A percentile compares a stretch with the other conserved stretches of the same genome.
Evolutionary conservation across 2,329 filamentous ascomycete species (phyloP).

Genomic region (Talaromyces sp.): DNA sequence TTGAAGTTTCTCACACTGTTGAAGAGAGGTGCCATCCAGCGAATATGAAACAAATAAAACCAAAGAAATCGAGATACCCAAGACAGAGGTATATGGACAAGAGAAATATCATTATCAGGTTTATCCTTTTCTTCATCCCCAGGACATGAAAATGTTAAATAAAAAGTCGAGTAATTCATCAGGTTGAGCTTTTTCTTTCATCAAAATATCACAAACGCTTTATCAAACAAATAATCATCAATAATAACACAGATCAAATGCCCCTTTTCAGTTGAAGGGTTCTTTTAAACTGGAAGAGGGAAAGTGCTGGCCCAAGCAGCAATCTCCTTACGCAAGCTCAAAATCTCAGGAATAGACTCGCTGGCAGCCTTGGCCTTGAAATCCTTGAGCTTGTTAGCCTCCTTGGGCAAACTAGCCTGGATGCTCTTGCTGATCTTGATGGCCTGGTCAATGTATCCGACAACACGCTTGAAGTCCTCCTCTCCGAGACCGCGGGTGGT

Average conservation of each 20-base stretch:
- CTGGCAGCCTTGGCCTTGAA: conserved; percentile 89
- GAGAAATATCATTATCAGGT: conserved; percentile 12
- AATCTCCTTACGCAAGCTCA: conserved; percentile 84
- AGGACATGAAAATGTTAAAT: conserved; percentile 3
- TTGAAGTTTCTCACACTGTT: conserved; percentile 18
- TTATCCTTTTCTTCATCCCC: conserved; percentile 1
- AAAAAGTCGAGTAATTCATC: conserved; percentile 12
- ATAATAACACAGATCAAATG: not conserved
- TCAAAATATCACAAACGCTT: conserved; percentile 9
- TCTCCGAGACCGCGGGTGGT: conserved; percentile 90
- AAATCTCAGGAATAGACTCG: conserved; percentile 77
- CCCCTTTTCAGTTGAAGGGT: not conserved
- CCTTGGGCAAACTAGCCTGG: conserved; percentile 82
- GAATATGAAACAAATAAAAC: not conserved
- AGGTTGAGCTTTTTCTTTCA: conserved; percentile 19
- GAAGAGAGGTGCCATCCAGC: conserved; percentile 15
- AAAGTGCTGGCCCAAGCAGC: conserved; percentile 80
- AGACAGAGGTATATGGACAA: not conserved
- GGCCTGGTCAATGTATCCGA: conserved; percentile 79
- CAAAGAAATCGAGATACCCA: not conserved
- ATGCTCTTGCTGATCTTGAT: conserved; percentile 89
- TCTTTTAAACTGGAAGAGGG: conserved; percentile 68
- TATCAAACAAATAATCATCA: conserved; percentile 4
- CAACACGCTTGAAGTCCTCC: conserved; percentile 88
- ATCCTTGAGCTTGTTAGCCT: conserved; percentile 99